Base-by-base conservation (phyloP, 2,329 filamentous ascomycete genomes). In the Decorospora gaudefroyi region DNA sequence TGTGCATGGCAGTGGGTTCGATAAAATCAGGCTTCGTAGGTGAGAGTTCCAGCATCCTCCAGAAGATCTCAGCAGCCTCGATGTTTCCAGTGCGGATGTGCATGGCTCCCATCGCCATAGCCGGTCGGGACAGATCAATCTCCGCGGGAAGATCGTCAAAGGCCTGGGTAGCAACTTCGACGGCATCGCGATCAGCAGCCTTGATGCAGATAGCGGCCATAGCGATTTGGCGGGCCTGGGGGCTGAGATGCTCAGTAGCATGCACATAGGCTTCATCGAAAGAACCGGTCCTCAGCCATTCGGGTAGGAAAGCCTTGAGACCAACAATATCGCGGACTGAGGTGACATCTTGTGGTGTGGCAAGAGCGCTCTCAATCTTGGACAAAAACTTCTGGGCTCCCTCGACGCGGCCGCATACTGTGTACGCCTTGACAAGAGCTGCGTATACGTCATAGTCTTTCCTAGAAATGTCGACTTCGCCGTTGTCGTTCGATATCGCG, bases 1-100 rank as follows among this genome's bases (percentile, higher is more conserved):
- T 84, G 63, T 92, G 96, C 90, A 96, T 96, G 44, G 88, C 83
- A 9, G 90, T 87, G 16, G 90, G 88, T 73, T 96, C 90, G 51
- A 96, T 87, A 69, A 95, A 86, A 22, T 83, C 78, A 37, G 78
- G 75, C 61, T 82, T 77, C 46, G 83, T 79, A 2, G 84, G 78
- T 26, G 76, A 79, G 52, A 79, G 83, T 40, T 77, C 74, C 28
- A 96, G 76, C 43, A 88, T 77, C 39, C 83, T 80, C 90, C 92
- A 96, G 74, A 90, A 92, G 53, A 84, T 80, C 53, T 86, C 81
- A 36, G 91, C 91, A 42, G 83, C 81, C 16, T 84, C 77, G 46
- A 96, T 82, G 69, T 95, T 86, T 46, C 88, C 90, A 53, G 83
- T 80, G 45, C 92, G 90, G 41, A 96, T 80, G 62, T 90, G 87